These are phyloP conservation scores for Boechera retrofracta DNA, from an alignment of 345 rosid genomes.

Conservation along the genomic window DNA sequence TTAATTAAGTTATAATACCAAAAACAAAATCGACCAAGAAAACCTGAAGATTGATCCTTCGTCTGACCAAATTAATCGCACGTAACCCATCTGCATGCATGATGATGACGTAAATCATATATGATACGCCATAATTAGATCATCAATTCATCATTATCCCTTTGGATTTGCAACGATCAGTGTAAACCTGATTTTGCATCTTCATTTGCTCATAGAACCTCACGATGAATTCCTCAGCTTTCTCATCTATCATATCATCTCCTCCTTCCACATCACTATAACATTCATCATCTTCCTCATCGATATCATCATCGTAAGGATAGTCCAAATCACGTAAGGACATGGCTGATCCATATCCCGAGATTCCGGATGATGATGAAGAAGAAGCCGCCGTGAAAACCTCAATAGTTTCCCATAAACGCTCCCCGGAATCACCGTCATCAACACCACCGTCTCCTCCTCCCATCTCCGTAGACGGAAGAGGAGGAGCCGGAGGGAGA, in stretches of 20 bases:
- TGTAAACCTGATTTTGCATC: conserved; percentile 48
- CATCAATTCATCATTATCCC: conserved; percentile 5
- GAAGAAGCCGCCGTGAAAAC: conserved; percentile 39
- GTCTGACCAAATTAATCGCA: conserved; percentile 14
- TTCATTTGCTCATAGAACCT: conserved; percentile 65
- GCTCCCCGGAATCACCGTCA: conserved; percentile 8
- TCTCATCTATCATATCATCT: conserved; percentile 70
- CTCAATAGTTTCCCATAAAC: conserved; percentile 37
- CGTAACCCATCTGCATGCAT: conserved; percentile 17
- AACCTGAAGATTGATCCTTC: conserved; percentile 19
- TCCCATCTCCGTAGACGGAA: not conserved
- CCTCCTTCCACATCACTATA: conserved; percentile 46
- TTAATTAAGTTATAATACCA: not conserved
- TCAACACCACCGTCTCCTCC: not conserved
- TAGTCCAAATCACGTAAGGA: conserved; percentile 43
- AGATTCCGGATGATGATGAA: conserved; percentile 33
- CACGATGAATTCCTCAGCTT: conserved; percentile 74
- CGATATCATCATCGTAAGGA: conserved; percentile 34
- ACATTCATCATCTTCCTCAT: conserved; percentile 25
- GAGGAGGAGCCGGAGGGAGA: conserved; percentile 46
- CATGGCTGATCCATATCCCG: conserved; percentile 59
- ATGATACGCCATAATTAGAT: not conserved
- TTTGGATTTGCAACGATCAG: conserved; percentile 40
- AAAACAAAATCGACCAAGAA: conserved; percentile 25
- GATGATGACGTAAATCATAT: not conserved